phyloP scores from a whole-genome alignment of 768 basidiomycete genomes.

The Pulveroboletus sp. region DNA sequence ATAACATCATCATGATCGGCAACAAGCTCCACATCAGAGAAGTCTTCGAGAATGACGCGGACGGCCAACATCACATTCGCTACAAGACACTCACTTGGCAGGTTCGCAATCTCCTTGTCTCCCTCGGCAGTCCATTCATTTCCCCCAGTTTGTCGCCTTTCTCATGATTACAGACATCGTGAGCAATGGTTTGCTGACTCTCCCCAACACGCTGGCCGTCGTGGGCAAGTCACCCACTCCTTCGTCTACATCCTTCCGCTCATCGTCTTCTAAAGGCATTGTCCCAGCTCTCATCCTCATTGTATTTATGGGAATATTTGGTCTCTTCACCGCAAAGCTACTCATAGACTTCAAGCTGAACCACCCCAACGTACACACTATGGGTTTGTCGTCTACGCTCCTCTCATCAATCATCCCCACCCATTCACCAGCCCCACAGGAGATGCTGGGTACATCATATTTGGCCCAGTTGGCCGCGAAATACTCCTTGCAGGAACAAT shows the following conservation, averaged over 20 bases:
- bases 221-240: neutral
- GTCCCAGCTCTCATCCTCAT: constrained; percentile 6
- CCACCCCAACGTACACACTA: constrained; percentile 51
- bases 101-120: neutral
- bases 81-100: constrained; percentile 6
- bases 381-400: constrained; percentile 33
- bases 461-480: constrained; percentile 4
- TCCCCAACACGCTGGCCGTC: neutral
- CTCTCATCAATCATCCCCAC: neutral
- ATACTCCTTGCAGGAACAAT: constrained; percentile 1
- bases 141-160: neutral
- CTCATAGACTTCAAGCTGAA: constrained; percentile 36
- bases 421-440: neutral
- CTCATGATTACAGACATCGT: constrained; percentile 6
- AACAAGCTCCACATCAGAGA: neutral
- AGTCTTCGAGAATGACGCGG: constrained; percentile 44
- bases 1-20: neutral
- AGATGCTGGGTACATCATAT: constrained; percentile 3
- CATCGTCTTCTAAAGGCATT: constrained; percentile 1
- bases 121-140: neutral
- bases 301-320: constrained; percentile 1
- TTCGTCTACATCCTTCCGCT: neutral
- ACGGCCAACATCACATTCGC: constrained; percentile 27
- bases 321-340: constrained; percentile 37
- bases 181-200: constrained; percentile 1